Conservation (phyloP, 2,329 filamentous ascomycete genomes). For the Cladosporium oxysporum region DNA sequence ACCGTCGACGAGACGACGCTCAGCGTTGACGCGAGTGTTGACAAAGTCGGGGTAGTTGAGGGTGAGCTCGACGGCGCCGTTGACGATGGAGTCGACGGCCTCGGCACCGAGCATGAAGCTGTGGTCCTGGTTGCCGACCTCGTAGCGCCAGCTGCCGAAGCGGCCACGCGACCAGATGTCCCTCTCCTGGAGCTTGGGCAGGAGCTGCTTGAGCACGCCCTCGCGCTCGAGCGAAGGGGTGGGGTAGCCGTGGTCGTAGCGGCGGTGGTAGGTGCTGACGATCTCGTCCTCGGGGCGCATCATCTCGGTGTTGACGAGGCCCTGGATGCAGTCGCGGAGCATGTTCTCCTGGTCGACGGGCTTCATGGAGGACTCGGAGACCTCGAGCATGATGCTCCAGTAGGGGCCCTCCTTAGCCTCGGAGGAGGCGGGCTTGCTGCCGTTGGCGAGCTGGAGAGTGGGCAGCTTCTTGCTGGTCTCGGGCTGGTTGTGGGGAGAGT, state of each 20-base stretch:
- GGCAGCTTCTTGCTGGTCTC: slow-evolving; percentile 78
- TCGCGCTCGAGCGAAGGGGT: slow-evolving; percentile 94
- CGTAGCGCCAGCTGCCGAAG: slow-evolving; percentile 97
- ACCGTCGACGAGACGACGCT: slow-evolving; percentile 63
- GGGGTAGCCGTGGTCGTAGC: slow-evolving; percentile 97
- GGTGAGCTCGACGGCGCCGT: slow-evolving; percentile 85
- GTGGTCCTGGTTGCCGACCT: slow-evolving; percentile 96
- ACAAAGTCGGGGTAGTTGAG: slow-evolving; percentile 97
- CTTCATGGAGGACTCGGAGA: slow-evolving; percentile 95
- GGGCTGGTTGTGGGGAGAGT: slow-evolving; percentile 98
- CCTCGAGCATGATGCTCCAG: slow-evolving; percentile 99
- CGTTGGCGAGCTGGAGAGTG: slow-evolving; percentile 81
- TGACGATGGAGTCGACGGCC: slow-evolving; percentile 86
- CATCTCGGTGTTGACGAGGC: slow-evolving; percentile 97
- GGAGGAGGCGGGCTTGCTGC: slow-evolving; percentile 72
- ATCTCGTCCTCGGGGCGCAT: slow-evolving; percentile 89
- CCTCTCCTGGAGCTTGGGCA: slow-evolving; percentile 87
- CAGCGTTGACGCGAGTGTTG: slow-evolving; percentile 71
- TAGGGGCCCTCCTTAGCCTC: slow-evolving; percentile 86
- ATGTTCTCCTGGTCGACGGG: slow-evolving; percentile 84
- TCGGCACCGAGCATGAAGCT: slow-evolving; percentile 97
- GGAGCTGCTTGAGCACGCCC: slow-evolving; percentile 85
- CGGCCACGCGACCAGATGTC: slow-evolving; percentile 94
- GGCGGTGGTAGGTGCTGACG: slow-evolving; percentile 95
- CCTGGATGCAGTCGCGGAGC: slow-evolving; percentile 88